A percentile compares a stretch with the other conserved stretches of the same genome.
phyloP scores from a whole-genome alignment of 1,284 basidiomycete species.

The Melampsora medusae region DNA sequence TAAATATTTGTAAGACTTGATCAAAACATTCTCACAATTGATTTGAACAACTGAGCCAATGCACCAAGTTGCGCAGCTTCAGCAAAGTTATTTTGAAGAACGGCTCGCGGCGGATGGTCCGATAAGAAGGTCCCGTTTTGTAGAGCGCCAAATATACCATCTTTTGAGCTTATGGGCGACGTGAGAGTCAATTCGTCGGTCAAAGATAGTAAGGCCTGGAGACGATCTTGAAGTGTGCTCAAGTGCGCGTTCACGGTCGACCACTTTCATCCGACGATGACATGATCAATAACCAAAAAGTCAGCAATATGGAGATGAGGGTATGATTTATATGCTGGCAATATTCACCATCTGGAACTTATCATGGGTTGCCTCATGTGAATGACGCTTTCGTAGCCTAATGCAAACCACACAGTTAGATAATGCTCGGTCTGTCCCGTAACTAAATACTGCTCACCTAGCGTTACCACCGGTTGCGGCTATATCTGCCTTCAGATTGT shows the following conservation, averaged over 20 bases:
- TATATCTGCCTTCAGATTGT: neutral
- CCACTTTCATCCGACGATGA: constrained; percentile 16
- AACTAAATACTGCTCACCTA: too few species aligned
- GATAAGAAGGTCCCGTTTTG: constrained; percentile 39
- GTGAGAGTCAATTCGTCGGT: constrained; percentile 18
- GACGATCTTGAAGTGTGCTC: constrained; percentile 1
- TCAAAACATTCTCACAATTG: constrained; percentile 8
- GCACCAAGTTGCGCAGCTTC: constrained; percentile 28
- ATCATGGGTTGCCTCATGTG: neutral
- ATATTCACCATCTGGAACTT: constrained; percentile 17
- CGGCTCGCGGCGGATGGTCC: constrained; percentile 26
- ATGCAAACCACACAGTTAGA: neutral
- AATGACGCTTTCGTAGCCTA: neutral
- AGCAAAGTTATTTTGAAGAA: constrained; percentile 18
- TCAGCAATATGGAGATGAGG: neutral
- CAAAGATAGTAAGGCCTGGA: constrained; percentile 23
- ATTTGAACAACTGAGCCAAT: constrained; percentile 23
- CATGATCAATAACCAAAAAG: neutral
- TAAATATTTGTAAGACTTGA: neutral
- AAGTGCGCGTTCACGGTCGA: constrained; percentile 19
- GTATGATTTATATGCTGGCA: neutral
- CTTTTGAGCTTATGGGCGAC: constrained; percentile 34
- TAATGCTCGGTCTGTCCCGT: too few species aligned
- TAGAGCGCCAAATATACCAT: constrained; percentile 24
- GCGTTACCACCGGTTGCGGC: neutral